These are phyloP conservation scores for Schrenkiella parvula DNA, from an alignment of 345 rosid species.

Conservation along the genomic window DNA sequence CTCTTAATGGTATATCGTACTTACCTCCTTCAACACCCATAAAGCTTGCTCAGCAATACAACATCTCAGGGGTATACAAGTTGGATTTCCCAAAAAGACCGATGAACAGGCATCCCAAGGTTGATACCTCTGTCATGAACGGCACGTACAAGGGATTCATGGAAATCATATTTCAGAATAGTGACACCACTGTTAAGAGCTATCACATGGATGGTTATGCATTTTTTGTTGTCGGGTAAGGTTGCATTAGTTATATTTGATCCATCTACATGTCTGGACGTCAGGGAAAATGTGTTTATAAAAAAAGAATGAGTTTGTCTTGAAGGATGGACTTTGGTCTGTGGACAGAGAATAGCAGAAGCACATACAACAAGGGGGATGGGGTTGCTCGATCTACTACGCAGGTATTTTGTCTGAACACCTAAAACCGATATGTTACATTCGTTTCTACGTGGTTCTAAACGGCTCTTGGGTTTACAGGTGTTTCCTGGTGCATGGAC, in stretches of 20 bases:
- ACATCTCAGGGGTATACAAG: slow-evolving; percentile 77
- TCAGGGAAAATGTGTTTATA: neutral
- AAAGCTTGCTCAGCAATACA: slow-evolving; percentile 81
- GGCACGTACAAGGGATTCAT: slow-evolving; percentile 82
- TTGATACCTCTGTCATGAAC: slow-evolving; percentile 85
- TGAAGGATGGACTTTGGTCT: slow-evolving; percentile 89
- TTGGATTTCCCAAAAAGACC: slow-evolving; percentile 74
- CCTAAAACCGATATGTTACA: neutral
- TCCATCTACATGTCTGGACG: neutral
- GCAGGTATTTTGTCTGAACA: slow-evolving; percentile 43
- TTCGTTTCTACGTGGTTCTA: slow-evolving; percentile 3
- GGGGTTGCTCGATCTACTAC: slow-evolving; percentile 80
- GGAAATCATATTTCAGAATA: slow-evolving; percentile 92
- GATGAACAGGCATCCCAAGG: slow-evolving; percentile 69
- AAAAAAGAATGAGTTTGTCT: slow-evolving; percentile 11
- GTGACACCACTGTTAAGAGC: slow-evolving; percentile 65
- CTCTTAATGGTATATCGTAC: slow-evolving; percentile 85
- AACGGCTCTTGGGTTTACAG: slow-evolving; percentile 32
- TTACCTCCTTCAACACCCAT: slow-evolving; percentile 79
- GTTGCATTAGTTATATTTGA: slow-evolving; percentile 17
- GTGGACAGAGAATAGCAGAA: slow-evolving; percentile 92
- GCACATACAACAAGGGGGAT: slow-evolving; percentile 86
- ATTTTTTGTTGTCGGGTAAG: slow-evolving; percentile 92
- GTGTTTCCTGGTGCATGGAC: slow-evolving; percentile 99
- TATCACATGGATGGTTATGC: slow-evolving; percentile 96